phyloP scores from a whole-genome alignment of 495 filamentous ascomycete species.

The Aspergillus baeticus region DNA sequence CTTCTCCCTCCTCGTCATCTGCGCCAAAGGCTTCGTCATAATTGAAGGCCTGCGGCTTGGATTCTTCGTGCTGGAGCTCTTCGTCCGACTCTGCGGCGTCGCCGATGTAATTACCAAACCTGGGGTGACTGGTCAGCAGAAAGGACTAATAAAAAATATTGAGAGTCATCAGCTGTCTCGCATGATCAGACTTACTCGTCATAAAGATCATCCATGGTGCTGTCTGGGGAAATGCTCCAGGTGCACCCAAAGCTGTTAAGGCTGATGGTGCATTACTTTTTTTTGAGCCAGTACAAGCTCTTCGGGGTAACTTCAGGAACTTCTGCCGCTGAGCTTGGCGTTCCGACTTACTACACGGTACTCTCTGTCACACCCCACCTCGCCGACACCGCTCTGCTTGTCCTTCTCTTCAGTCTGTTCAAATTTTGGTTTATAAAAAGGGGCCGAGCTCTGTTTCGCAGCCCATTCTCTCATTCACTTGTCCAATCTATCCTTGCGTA shows the following conservation, averaged over 20 bases:
- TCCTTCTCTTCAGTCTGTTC: background rate
- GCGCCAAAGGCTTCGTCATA: constrained; percentile 72
- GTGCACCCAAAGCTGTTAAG: constrained; percentile 13
- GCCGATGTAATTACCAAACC: constrained; percentile 95
- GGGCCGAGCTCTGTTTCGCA: background rate
- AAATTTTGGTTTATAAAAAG: constrained; percentile 6
- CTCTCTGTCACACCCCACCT: constrained; percentile 10
- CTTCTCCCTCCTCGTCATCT: constrained; percentile 56
- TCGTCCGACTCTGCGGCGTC: constrained; percentile 87
- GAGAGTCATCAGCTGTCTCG: background rate
- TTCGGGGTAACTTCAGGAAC: constrained; percentile 16
- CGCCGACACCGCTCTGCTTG: constrained; percentile 11
- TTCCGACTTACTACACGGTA: constrained; percentile 13
- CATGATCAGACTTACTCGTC: constrained; percentile 60
- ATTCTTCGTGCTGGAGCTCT: constrained; percentile 72
- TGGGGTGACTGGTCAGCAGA: constrained; percentile 33
- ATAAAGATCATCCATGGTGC: constrained; percentile 77
- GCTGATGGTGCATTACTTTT: constrained; percentile 20
- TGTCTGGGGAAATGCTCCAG: constrained; percentile 8
- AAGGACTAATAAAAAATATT: constrained; percentile 6
- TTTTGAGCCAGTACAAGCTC: constrained; percentile 13
- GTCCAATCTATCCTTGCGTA: background rate
- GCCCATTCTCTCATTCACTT: background rate
- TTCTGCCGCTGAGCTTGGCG: constrained; percentile 29
- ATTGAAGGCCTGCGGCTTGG: constrained; percentile 70